Evolutionary conservation across 352 stramenopile species (phyloP), one percentile per base, ranked within the genome.

Genomic region (Globisporangium recalcitrans): DNA sequence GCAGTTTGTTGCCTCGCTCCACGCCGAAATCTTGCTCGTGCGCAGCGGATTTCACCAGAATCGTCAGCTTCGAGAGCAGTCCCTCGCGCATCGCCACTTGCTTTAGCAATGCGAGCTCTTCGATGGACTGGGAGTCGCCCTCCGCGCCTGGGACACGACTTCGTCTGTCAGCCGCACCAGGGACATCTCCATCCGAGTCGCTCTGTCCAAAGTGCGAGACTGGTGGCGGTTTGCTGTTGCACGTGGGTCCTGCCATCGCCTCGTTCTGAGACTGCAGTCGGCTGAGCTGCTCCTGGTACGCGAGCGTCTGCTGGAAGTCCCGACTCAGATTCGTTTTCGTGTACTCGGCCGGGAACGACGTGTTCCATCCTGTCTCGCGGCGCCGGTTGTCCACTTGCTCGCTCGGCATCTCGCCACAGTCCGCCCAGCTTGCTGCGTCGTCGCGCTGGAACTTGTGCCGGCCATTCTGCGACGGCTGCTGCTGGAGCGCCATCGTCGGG

Each of bases 301-400:
- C 77, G 22, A 91, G 65, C 2, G 81, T 89, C 34, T 78, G 71
- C 62, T 81, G 73, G 22, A 75, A 85, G 61, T 86, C 69, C 1
- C 53, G 63, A 32, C 64, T 62, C 36, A 77, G 67, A 54, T 75
- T 65, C 29, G 55, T 38, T 1, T 64, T 53, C 16, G 81, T 63
- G 51, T 91, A 91, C 47, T 91, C 82, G 19, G 79, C 80, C 27
- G 80, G 80, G 42, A 75, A 91, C 1, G 79, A 89, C 24, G 80
- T 87, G 59, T 75, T 86, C 82, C 82, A 91, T 19, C 82, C 73
- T 61, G 84, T 80, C 60, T 91, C 80, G 9, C 79, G 82, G 46
- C 72, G 75, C 63, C 79, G 82, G 38, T 70, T 56, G 51, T 78
- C 75, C 21, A 69, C n/a, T 42, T 65, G 49, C 11, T 62, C 29